A percentile compares a stretch with the other conserved stretches of the same genome.
Conservation (phyloP, 1,284 basidiomycete species). For the Filobasidium uniguttulatum region DNA sequence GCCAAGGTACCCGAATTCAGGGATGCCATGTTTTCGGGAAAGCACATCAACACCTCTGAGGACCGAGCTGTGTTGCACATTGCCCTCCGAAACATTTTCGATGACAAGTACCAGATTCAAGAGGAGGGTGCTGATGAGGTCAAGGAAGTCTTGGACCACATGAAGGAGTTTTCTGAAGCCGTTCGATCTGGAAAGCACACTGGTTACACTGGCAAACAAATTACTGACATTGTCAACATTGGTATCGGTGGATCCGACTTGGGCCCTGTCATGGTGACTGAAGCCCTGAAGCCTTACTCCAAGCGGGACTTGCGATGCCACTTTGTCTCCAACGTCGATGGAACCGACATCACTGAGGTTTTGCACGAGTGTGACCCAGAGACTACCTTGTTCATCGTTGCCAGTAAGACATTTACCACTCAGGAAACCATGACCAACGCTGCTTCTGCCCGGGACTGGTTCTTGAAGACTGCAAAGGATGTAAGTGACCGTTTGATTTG, state of each 20-base stretch:
- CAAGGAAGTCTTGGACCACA: slow-evolving; percentile 70
- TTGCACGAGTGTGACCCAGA: slow-evolving; percentile 73
- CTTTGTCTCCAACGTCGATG: slow-evolving; percentile 98
- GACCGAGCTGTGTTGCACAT: slow-evolving; percentile 91
- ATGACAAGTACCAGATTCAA: slow-evolving; percentile 47
- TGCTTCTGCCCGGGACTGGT: slow-evolving; percentile 85
- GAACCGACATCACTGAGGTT: slow-evolving; percentile 89
- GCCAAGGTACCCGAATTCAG: slow-evolving; percentile 72
- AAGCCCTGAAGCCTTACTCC: slow-evolving; percentile 86
- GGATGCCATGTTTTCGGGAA: slow-evolving; percentile 86
- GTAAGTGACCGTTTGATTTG: slow-evolving; percentile 26
- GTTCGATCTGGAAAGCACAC: slow-evolving; percentile 82
- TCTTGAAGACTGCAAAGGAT: slow-evolving; percentile 69
- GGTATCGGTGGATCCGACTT: slow-evolving; percentile 97
- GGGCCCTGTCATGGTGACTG: slow-evolving; percentile 96
- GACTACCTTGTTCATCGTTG: slow-evolving; percentile 92
- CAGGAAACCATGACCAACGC: slow-evolving; percentile 99
- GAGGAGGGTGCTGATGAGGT: slow-evolving; percentile 79
- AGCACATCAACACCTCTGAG: slow-evolving; percentile 97
- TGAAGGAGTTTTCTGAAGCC: slow-evolving; percentile 74
- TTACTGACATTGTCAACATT: slow-evolving; percentile 93
- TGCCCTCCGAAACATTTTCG: slow-evolving; percentile 73
- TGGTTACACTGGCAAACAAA: slow-evolving; percentile 91
- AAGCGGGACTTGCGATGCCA: slow-evolving; percentile 75
- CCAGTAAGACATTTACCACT: slow-evolving; percentile 96